phyloP scores from a whole-genome alignment of 1,284 basidiomycete genomes.

The Malassezia equina region DNA sequence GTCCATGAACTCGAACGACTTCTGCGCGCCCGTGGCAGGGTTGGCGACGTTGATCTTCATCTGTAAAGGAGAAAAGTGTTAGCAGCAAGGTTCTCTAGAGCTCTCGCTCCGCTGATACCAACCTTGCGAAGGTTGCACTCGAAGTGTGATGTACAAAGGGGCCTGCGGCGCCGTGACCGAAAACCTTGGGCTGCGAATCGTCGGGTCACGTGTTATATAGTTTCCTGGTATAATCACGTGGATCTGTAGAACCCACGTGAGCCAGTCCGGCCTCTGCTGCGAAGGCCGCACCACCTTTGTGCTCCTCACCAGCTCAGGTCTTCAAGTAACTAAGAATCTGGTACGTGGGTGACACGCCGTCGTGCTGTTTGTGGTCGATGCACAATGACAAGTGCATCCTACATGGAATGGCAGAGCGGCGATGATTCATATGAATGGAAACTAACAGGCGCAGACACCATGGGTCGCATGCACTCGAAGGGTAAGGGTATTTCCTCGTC shows the following conservation, averaged over 20 bases:
- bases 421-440: background rate
- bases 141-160: slow-evolving; percentile 14
- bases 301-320: slow-evolving; percentile 13
- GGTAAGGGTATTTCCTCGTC: slow-evolving; percentile 58
- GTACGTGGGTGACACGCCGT: slow-evolving; percentile 1
- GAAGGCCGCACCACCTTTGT: background rate
- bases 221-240: slow-evolving; percentile 7
- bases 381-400: background rate
- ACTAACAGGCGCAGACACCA: slow-evolving; percentile 16
- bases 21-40: slow-evolving; percentile 88
- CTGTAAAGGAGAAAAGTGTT: slow-evolving; percentile 24
- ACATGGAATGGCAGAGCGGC: background rate
- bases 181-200: slow-evolving; percentile 5
- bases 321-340: slow-evolving; percentile 9
- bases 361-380: background rate
- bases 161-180: slow-evolving; percentile 1
- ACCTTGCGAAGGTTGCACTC: slow-evolving; percentile 19
- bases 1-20: slow-evolving; percentile 80
- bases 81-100: slow-evolving; percentile 6
- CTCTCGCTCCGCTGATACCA: slow-evolving; percentile 51
- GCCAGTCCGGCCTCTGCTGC: background rate
- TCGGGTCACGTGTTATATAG: background rate
- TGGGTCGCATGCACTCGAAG: slow-evolving; percentile 49
- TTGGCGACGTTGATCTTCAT: slow-evolving; percentile 98
- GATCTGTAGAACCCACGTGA: slow-evolving; percentile 7